These are phyloP conservation scores for Paecilomyces formosus DNA, from an alignment of 2,329 filamentous ascomycete genomes.

Conservation along the genomic window DNA sequence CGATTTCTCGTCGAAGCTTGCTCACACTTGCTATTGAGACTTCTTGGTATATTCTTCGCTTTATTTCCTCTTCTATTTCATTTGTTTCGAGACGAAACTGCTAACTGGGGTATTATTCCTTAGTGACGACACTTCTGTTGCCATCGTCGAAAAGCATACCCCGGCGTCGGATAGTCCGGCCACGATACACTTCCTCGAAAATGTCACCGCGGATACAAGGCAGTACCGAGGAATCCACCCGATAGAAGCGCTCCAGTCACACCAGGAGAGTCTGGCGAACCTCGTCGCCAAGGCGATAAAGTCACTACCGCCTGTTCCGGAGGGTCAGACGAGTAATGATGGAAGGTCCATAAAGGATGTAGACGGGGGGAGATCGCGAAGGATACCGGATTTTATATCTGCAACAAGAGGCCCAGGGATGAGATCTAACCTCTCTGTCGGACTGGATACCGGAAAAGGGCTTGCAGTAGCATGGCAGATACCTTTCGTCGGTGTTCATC, in stretches of 20 bases:
- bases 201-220: slow-evolving; percentile 72
- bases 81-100: neutral
- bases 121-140: slow-evolving; percentile 86
- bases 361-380: slow-evolving; percentile 19
- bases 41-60: slow-evolving; percentile 30
- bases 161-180: slow-evolving; percentile 28
- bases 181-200: slow-evolving; percentile 68
- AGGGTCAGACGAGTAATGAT: slow-evolving; percentile 3
- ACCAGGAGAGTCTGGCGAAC: slow-evolving; percentile 61
- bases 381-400: slow-evolving; percentile 72
- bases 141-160: slow-evolving; percentile 59
- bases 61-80: neutral
- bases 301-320: slow-evolving; percentile 40
- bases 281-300: slow-evolving; percentile 60
- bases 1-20: slow-evolving; percentile 17
- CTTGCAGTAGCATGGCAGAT: slow-evolving; percentile 75
- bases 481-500: slow-evolving; percentile 79
- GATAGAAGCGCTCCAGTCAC: slow-evolving; percentile 63
- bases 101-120: neutral
- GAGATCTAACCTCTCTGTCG: slow-evolving; percentile 67
- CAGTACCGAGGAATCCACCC: slow-evolving; percentile 74
- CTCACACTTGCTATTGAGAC: slow-evolving; percentile 42
- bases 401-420: slow-evolving; percentile 90
- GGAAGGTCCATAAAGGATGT: slow-evolving; percentile 14
- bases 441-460: slow-evolving; percentile 79